Percentiles rank a stretch among this genome's conserved stretches.
phyloP scores from a whole-genome alignment of 805 yeast genomes.

The Candida oleophila region DNA sequence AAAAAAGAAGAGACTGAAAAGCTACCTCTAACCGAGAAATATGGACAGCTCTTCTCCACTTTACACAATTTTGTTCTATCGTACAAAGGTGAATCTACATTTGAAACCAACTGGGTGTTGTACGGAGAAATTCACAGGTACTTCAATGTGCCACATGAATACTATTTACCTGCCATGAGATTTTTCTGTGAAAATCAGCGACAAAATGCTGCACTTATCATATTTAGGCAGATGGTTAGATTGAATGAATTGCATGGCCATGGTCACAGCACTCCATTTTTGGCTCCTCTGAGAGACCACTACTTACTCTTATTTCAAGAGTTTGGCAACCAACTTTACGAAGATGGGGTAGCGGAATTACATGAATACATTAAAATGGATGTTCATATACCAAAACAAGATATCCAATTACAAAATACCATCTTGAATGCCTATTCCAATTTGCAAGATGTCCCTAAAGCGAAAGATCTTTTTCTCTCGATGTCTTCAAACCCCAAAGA shows the following conservation, averaged over 20 bases:
- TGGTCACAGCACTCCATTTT: conserved; percentile 25
- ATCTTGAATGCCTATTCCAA: conserved; percentile 64
- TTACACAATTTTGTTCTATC: conserved; percentile 31
- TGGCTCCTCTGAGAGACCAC: conserved; percentile 46
- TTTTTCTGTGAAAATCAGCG: conserved; percentile 54
- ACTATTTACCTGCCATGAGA: conserved; percentile 57
- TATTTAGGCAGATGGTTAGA: conserved; percentile 60
- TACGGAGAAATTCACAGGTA: conserved; percentile 56
- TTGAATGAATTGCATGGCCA: conserved; percentile 46
- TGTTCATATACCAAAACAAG: conserved; percentile 45
- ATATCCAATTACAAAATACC: conserved; percentile 57
- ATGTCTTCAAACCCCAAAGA: conserved; percentile 52
- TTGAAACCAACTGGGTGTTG: conserved; percentile 56
- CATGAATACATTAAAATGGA: conserved; percentile 69
- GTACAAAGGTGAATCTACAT: conserved; percentile 26
- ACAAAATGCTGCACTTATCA: conserved; percentile 59
- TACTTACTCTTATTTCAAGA: conserved; percentile 59
- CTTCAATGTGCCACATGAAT: conserved; percentile 57
- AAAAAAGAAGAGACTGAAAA: conserved; percentile 25
- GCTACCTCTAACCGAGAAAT: conserved; percentile 28
- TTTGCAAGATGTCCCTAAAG: conserved; percentile 53
- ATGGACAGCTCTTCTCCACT: conserved; percentile 25
- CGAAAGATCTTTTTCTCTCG: conserved; percentile 59
- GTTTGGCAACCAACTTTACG: conserved; percentile 59
- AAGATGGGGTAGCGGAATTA: conserved; percentile 63